phyloP scores from a whole-genome alignment of 768 basidiomycete genomes.

The Suillus spraguei region DNA sequence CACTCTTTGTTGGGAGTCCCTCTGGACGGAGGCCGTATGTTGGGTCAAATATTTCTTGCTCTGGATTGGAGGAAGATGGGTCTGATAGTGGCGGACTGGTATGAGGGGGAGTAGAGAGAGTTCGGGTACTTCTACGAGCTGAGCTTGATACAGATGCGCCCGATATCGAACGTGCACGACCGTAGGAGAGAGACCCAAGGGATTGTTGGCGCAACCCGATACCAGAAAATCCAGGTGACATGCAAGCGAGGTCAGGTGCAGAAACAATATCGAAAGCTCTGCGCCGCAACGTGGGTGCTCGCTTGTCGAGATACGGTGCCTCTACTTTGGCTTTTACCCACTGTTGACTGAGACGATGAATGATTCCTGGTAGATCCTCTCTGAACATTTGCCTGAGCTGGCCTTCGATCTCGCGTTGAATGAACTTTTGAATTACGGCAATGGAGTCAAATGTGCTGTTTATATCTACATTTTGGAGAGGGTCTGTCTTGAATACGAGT shows the following conservation, averaged over 20 bases:
- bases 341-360: slow-evolving; percentile 92
- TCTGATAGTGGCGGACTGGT: slow-evolving; percentile 24
- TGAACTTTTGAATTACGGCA: slow-evolving; percentile 96
- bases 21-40: slow-evolving; percentile 96
- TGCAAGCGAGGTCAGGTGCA: slow-evolving; percentile 41
- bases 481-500: slow-evolving; percentile 99
- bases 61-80: slow-evolving; percentile 35
- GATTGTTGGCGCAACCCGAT: slow-evolving; percentile 25
- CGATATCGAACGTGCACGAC: slow-evolving; percentile 43
- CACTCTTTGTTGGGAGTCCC: slow-evolving; percentile 81
- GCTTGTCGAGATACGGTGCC: slow-evolving; percentile 77
- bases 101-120: slow-evolving; percentile 21
- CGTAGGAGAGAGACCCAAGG: slow-evolving; percentile 18
- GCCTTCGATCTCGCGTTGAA: slow-evolving; percentile 96
- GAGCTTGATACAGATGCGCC: slow-evolving; percentile 42
- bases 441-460: slow-evolving; percentile 98
- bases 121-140: slow-evolving; percentile 26
- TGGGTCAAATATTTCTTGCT: slow-evolving; percentile 89
- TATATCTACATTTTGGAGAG: slow-evolving; percentile 96
- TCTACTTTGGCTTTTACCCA: slow-evolving; percentile 96
- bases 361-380: slow-evolving; percentile 95
- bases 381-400: slow-evolving; percentile 98
- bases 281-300: slow-evolving; percentile 38
- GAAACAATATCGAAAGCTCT: slow-evolving; percentile 42
- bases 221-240: slow-evolving; percentile 19